These are phyloP conservation scores for Fragosphaeria purpurea DNA, from an alignment of 2,329 filamentous ascomycete species.

Conservation along the genomic window DNA sequence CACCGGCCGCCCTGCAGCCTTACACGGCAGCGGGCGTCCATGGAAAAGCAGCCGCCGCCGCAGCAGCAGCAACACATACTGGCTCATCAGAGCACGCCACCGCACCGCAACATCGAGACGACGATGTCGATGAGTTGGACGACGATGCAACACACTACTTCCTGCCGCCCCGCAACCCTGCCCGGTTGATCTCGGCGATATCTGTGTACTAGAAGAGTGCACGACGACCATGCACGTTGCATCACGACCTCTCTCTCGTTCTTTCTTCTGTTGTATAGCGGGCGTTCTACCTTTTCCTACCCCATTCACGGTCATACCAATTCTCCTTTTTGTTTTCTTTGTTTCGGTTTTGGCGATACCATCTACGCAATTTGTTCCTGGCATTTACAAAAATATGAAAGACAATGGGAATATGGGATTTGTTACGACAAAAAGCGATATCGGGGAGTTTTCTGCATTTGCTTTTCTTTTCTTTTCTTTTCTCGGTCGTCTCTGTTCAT, in stretches of 20 bases:
- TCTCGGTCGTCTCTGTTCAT: too few species aligned
- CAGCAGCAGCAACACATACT: background rate
- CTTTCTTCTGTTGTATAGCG: conserved; percentile 6
- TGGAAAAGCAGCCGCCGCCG: background rate
- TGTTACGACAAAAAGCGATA: background rate
- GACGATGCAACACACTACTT: conserved; percentile 32
- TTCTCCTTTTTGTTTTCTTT: background rate
- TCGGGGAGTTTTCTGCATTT: too few species aligned
- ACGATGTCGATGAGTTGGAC: conserved; percentile 30
- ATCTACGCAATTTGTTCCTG: too few species aligned
- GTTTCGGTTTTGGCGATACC: background rate
- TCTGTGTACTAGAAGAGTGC: conserved; percentile 38
- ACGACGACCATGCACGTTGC: too few species aligned
- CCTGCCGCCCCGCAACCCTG: conserved; percentile 39
- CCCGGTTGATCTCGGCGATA: conserved; percentile 43
- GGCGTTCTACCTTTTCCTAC: background rate
- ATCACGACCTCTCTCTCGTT: background rate
- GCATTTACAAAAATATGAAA: background rate
- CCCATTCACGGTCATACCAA: background rate
- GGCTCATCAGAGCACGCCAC: conserved; percentile 18
- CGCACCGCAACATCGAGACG: conserved; percentile 23
- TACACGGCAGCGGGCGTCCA: conserved; percentile 45
- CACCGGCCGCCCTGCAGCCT: conserved; percentile 43
- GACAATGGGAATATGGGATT: background rate
- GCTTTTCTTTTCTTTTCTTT: too few species aligned